Conservation (phyloP, 768 basidiomycete species). For the Epithele typhae region DNA sequence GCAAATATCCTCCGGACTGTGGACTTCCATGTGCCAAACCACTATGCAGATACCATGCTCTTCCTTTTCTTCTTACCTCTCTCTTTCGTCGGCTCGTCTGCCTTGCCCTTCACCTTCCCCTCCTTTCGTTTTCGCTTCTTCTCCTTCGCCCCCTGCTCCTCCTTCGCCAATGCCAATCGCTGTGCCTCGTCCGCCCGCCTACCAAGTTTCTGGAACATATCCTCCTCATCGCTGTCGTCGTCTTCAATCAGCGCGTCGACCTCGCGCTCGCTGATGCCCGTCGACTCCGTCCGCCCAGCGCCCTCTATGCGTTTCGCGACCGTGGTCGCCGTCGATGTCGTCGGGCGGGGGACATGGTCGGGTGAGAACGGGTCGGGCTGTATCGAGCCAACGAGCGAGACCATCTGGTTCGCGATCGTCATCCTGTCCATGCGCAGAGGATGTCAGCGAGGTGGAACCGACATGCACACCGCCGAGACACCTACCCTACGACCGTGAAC, state of each 20-base stretch:
- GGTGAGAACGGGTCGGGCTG: slow-evolving; percentile 73
- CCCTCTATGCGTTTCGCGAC: too few relatives aligned
- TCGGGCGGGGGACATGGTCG: slow-evolving; percentile 40
- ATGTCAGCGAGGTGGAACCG: not conserved
- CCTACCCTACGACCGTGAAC: slow-evolving; percentile 88
- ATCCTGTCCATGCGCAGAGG: slow-evolving; percentile 46
- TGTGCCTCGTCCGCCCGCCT: slow-evolving; percentile 27
- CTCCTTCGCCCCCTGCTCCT: slow-evolving; percentile 22
- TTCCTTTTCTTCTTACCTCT: slow-evolving; percentile 28
- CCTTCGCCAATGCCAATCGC: slow-evolving; percentile 18
- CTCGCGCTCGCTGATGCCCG: slow-evolving; percentile 20
- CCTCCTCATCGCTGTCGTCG: slow-evolving; percentile 27
- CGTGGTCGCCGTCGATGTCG: slow-evolving; percentile 15
- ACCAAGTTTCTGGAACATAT: slow-evolving; percentile 29
- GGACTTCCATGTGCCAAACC: too few relatives aligned
- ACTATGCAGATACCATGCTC: too few relatives aligned
- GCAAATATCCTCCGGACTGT: too few relatives aligned
- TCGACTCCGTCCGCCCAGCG: too few relatives aligned
- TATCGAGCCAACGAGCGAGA: slow-evolving; percentile 82
- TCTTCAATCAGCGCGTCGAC: slow-evolving; percentile 18
- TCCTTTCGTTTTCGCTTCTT: slow-evolving; percentile 29
- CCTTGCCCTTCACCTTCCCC: slow-evolving; percentile 11
- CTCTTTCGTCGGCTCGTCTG: slow-evolving; percentile 11
- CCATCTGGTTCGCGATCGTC: slow-evolving; percentile 90
- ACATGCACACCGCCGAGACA: too few relatives aligned